A percentile compares a stretch with the other conserved stretches of the same genome.
These are phyloP conservation scores for Odontarrhena argentea DNA, from an alignment of 345 rosid genomes.

Conservation along the genomic window DNA sequence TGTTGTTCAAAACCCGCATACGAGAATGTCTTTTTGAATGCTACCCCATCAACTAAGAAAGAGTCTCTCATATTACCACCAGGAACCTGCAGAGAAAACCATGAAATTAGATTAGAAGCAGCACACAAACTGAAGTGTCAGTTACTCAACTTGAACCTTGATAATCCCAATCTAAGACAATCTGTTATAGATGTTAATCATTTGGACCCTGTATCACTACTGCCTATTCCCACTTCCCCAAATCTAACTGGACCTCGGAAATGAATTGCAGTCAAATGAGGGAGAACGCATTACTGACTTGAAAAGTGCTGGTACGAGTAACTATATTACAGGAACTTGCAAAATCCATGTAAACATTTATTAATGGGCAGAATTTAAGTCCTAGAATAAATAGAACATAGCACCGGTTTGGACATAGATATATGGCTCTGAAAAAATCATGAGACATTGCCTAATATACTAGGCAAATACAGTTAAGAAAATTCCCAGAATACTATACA, in stretches of 20 bases:
- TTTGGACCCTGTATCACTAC: conserved; percentile 7
- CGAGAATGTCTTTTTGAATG: conserved; percentile 98
- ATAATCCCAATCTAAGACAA: not conserved
- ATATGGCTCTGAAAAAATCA: not conserved
- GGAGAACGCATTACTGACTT: not conserved
- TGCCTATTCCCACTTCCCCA: not conserved
- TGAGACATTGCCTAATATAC: not conserved
- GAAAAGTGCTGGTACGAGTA: conserved; percentile 1
- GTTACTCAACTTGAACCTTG: not conserved
- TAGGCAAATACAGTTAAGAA: not conserved
- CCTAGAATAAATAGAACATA: not conserved
- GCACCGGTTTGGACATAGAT: conserved; percentile 4
- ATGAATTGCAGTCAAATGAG: conserved; percentile 9
- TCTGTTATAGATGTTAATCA: conserved; percentile 5
- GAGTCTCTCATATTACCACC: conserved; percentile 98
- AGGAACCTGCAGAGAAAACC: conserved; percentile 64
- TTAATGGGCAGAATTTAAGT: not conserved
- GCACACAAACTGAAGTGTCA: not conserved
- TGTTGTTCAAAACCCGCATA: conserved; percentile 99
- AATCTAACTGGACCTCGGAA: conserved; percentile 10
- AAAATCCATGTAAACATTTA: conserved; percentile 4
- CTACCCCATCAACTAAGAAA: conserved; percentile 95
- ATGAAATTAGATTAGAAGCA: conserved; percentile 26
- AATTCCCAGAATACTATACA: not conserved
- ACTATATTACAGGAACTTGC: not conserved